A percentile compares a stretch with the other conserved stretches of the same genome.
Evolutionary conservation across 176 grass and related monocot genomes (phyloP).

Genomic region (Lolium multiflorum): DNA sequence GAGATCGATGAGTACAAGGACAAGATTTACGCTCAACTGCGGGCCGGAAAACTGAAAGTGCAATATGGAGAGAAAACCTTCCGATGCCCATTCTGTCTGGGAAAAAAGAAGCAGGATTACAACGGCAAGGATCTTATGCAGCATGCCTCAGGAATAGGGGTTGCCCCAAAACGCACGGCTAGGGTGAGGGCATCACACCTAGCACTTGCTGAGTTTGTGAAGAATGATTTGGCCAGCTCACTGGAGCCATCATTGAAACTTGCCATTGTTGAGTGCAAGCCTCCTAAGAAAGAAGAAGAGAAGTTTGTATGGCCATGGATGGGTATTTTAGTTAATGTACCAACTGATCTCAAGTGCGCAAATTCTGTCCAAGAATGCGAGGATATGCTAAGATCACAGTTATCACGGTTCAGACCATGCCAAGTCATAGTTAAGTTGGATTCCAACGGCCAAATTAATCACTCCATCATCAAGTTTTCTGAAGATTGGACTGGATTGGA

Average conservation of each 20-base stretch:
- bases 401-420: constrained; percentile 59
- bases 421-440: constrained; percentile 45
- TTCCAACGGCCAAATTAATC: constrained; percentile 38
- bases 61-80: constrained; percentile 47
- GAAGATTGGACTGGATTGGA: constrained; percentile 61
- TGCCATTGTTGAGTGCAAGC: constrained; percentile 23
- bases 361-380: constrained; percentile 38
- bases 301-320: constrained; percentile 71
- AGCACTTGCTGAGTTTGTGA: constrained; percentile 69
- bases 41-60: constrained; percentile 48
- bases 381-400: constrained; percentile 56
- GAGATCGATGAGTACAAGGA: constrained; percentile 62
- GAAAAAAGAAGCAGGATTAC: constrained; percentile 80
- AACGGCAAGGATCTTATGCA: constrained; percentile 67
- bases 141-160: constrained; percentile 74
- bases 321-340: constrained; percentile 63
- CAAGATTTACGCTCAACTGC: constrained; percentile 42
- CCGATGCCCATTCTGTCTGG: constrained; percentile 73
- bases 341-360: constrained; percentile 29
- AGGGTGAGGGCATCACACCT: constrained; percentile 73
- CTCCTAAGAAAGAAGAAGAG: constrained; percentile 47
- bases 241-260: constrained; percentile 31
- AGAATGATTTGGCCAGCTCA: constrained; percentile 48
- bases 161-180: constrained; percentile 54
- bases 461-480: constrained; percentile 55